A percentile compares a stretch with the other conserved stretches of the same genome.
These are phyloP conservation scores for Nicotiana noctiflora DNA, from an alignment of 257 asterid species.

Conservation along the genomic window DNA sequence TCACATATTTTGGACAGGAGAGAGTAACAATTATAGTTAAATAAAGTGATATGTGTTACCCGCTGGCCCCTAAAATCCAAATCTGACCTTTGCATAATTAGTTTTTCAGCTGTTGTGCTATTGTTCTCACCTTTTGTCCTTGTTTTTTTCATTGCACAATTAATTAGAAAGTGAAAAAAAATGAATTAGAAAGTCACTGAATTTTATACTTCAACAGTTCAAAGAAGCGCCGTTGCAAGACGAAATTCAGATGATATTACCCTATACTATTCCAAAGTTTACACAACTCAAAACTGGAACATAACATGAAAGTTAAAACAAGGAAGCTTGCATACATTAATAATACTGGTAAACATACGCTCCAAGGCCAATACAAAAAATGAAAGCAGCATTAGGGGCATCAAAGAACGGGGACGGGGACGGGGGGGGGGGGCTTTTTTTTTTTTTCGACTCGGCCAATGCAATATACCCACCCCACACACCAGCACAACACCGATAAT, in stretches of 20 bases:
- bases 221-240: no score
- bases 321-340: not conserved
- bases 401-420: not conserved
- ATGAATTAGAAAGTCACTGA: no score
- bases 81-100: not conserved
- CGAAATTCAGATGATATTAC: not conserved
- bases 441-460: conserved; percentile 9
- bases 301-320: not conserved
- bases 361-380: not conserved
- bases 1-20: no score
- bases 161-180: no score
- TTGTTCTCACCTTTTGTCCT: no score
- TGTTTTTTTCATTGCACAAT: no score
- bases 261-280: not conserved
- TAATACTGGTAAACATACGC: not conserved
- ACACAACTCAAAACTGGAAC: not conserved
- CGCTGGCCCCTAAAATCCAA: not conserved
- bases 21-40: no score
- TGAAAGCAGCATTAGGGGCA: not conserved
- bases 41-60: no score
- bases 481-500: not conserved
- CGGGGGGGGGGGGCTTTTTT: not conserved
- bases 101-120: not conserved
- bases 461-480: conserved; percentile 7
- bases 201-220: no score